Base-by-base conservation (phyloP, 371 early-diverging fungal genomes). In the Apophysomyces variabilis region DNA sequence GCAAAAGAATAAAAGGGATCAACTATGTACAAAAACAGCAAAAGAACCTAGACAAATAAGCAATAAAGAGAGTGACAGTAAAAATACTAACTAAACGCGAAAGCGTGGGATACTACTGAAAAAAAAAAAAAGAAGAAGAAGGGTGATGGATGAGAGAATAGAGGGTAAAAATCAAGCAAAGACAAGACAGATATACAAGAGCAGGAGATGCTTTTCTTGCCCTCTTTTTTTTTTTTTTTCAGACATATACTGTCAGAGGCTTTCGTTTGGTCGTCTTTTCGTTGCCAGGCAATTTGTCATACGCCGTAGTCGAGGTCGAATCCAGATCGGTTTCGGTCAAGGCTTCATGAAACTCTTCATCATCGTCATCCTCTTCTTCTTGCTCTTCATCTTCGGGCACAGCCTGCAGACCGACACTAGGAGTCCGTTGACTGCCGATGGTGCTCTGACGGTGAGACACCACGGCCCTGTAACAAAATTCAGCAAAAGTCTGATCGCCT, bases 401-500 rank as follows among this genome's bases (percentile, higher is more conserved):
- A 5, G 67, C 67, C 16, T 62, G 65, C n/a, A 75, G 61, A 5
- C 62, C 67, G 43, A 44, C 62, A 18, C 64, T 62, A n/a, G 47
- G 50, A 14, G 38, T 13, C 57, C 58, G 44, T 39, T 39, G 21
- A 32, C 58, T 58, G 18, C 36, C 45, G 57, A 57, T 37, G 35
- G 38, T 43, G 46, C 36, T 54, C 21, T 61, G 61, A 16, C 61
- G 57, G 13, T 58, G 66, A 11, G 59, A 64, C 26, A 65, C 57
- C 3, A 66, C 72, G n/a, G 73, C 60, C 0, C 68, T 65, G 61
- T 73, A 77, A 36, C 70, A 70, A 56, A 82, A 82, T 21, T 82
- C 78, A 13, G 76, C 83, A 74, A 80, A 79, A 13, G 64, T 65
- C 7, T 62, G 45, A 67, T 83, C 80, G 21, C 76, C 79, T 35